Base-by-base conservation (phyloP, 1,284 basidiomycete species). In the Pisolithus thermaeus region DNA sequence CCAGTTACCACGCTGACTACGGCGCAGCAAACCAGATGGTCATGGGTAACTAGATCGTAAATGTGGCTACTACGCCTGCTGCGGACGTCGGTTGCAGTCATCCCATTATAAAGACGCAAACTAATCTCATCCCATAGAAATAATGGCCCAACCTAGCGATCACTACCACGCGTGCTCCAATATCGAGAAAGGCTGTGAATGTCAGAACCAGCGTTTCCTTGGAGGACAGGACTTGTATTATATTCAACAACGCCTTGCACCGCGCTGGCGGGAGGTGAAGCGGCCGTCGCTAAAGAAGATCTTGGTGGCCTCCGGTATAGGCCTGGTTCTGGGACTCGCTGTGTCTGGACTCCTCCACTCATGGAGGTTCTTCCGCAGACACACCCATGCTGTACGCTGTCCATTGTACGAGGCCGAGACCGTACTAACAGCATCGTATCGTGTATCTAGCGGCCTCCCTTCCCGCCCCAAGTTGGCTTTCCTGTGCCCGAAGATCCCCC, bases 381-480 rank as follows among this genome's bases (percentile, higher is more conserved):
- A 30, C 14, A 16, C n/a, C n/a, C 14, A 16, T 25, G 16, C 16
- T 12, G 23, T 28, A 43, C 16, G 42, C 2, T n/a, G 3, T 43
- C 42, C 9, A 14, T 14, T 6, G 6, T 42, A 5, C 23, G 2
- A 7, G 14, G n/a, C 12, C 14, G 14, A 43, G 16, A 16, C 14
- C 2, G 27, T 30, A 43, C 16, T 27, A 27, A 27, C 14, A 35
- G 32, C 12, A 6, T 14, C 7, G 8, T 42, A 16, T 23, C 7
- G 23, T 25, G 2, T 35, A 12, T 23, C 23, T 22, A 16, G 4
- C 30, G 64, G 61, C 16, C 18, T 22, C 44, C 28, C 52, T 28
- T 14, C 14, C 30, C 7, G 12, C 38, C 52, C 6, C 28, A 28
- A 27, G 37, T 18, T 3, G 49, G 46, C 7, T 18, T 27, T 23